phyloP scores from a whole-genome alignment of 306 rosid genomes.

The Fagus crenata region DNA sequence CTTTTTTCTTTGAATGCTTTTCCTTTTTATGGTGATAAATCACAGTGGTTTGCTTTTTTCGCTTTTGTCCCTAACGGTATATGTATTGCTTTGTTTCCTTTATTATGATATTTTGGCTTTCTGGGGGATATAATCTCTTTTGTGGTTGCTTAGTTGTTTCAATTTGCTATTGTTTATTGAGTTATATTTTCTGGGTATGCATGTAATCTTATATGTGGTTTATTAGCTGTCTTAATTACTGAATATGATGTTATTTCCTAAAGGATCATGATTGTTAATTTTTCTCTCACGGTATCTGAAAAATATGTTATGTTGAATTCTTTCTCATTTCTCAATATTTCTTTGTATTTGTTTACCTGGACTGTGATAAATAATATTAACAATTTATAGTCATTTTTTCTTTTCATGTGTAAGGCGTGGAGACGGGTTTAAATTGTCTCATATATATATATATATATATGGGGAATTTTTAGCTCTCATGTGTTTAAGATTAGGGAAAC shows the following conservation, averaged over 20 bases:
- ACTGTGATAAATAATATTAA: conserved; percentile 19
- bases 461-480: not conserved
- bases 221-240: conserved; percentile 5
- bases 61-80: not conserved
- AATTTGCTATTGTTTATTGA: not conserved
- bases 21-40: not conserved
- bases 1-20: not conserved
- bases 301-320: conserved; percentile 8
- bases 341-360: conserved; percentile 8
- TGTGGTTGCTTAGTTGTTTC: conserved; percentile 7
- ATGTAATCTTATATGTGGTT: conserved; percentile 15
- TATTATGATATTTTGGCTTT: conserved; percentile 17
- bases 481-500: not conserved
- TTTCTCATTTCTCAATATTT: conserved; percentile 3
- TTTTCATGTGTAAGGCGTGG: not conserved
- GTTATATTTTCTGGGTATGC: conserved; percentile 15
- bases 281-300: conserved; percentile 3
- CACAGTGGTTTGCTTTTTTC: not conserved
- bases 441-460: not conserved
- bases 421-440: not conserved
- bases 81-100: conserved; percentile 8
- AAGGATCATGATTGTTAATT: not conserved
- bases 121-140: conserved; percentile 1
- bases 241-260: conserved; percentile 12
- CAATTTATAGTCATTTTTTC: not conserved